These are phyloP conservation scores for Tagetes patula DNA, from an alignment of 129 eudicot genomes.

Conservation along the genomic window DNA sequence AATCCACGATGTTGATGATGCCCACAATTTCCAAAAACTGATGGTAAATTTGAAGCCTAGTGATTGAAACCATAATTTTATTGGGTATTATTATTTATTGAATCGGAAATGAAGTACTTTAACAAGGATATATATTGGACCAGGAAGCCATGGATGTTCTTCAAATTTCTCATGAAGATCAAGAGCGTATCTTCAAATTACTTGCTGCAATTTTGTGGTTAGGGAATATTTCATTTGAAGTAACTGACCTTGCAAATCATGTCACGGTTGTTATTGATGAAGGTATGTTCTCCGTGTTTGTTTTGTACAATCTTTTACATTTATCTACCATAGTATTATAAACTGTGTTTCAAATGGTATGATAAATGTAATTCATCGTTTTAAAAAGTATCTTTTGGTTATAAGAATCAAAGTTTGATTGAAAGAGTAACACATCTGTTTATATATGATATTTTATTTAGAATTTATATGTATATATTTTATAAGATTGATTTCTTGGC, in stretches of 20 bases:
- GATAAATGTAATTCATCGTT: too few relatives aligned
- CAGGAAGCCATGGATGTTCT: constrained; percentile 70
- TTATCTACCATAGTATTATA: neutral
- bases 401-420: neutral
- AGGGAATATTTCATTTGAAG: constrained; percentile 82
- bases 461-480: neutral
- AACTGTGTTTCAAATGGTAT: too few relatives aligned
- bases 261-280: constrained; percentile 66
- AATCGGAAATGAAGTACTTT: constrained; percentile 2
- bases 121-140: constrained; percentile 20
- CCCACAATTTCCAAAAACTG: constrained; percentile 48
- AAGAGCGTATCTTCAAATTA: constrained; percentile 68
- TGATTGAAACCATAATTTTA: constrained; percentile 1
- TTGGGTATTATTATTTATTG: constrained; percentile 3
- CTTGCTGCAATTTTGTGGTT: constrained; percentile 92
- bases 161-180: constrained; percentile 56
- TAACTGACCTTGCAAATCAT: constrained; percentile 63
- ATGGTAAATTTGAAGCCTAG: constrained; percentile 47
- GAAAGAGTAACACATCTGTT: neutral
- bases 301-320: neutral
- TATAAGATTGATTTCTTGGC: neutral
- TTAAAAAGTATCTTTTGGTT: too few relatives aligned
- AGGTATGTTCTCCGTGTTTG: constrained; percentile 45
- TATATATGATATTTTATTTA: neutral
- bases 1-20: constrained; percentile 76